A percentile compares a stretch with the other conserved stretches of the same genome.
Evolutionary conservation across 176 grass and related monocot genomes (phyloP).

Genomic region (Ensete ventricosum): DNA sequence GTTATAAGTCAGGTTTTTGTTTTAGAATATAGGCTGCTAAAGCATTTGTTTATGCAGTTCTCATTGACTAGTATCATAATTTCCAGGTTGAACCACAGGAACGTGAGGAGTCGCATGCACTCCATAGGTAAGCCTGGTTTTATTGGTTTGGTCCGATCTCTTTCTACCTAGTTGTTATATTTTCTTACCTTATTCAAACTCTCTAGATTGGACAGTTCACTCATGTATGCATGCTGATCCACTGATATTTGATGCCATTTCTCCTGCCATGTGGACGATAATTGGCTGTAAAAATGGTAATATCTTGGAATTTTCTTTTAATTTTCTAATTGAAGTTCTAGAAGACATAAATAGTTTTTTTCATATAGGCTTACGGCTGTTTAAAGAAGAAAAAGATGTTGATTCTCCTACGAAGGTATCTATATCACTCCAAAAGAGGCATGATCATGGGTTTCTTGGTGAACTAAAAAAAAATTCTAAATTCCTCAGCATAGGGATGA

Average conservation of each 20-base stretch:
- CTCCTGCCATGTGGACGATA: constrained; percentile 93
- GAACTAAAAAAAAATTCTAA: constrained; percentile 16
- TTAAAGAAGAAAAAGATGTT: constrained; percentile 86
- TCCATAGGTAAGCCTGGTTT: constrained; percentile 9
- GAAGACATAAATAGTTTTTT: constrained; percentile 2
- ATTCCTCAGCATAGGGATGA: constrained; percentile 76
- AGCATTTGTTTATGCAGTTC: background rate
- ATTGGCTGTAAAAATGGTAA: constrained; percentile 91
- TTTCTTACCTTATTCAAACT: background rate
- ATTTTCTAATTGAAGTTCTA: constrained; percentile 11
- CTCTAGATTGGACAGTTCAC: constrained; percentile 90
- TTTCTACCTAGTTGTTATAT: background rate
- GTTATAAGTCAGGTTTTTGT: background rate
- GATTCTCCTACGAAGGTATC: constrained; percentile 30
- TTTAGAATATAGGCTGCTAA: background rate
- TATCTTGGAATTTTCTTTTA: constrained; percentile 13
- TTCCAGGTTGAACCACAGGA: background rate
- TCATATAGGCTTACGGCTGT: constrained; percentile 66
- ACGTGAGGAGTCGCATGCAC: background rate
- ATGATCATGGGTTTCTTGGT: background rate
- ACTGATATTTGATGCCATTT: constrained; percentile 85
- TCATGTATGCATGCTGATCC: constrained; percentile 66
- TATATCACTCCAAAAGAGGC: background rate
- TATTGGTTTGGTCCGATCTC: background rate
- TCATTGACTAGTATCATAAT: background rate